Evolutionary conservation across 2,329 filamentous ascomycete species (phyloP), one percentile per base, ranked within the genome.

Genomic region (Stromatinia cepivora): DNA sequence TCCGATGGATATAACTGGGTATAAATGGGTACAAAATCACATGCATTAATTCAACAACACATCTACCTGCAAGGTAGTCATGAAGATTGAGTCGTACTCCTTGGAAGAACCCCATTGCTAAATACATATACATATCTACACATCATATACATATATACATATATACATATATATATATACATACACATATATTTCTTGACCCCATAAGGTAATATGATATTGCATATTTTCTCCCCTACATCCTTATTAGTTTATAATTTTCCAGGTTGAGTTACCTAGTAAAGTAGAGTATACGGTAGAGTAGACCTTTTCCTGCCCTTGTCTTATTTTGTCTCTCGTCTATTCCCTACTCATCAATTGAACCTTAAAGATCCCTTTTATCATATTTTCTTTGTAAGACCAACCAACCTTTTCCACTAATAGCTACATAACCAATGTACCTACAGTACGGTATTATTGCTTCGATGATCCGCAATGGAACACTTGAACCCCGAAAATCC

Each of bases 1-100:
- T 59, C 36, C 34, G n/a, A 45, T 59, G 56, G 56, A 59, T 45
- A 59, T 59, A 45, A 59, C 22, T 59, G 56, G 56, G 36, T 45
- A 59, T 59, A 25, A 58, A 50, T 50, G 39, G 39, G 39, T 15
- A 48, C 9, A 13, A 52, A 58, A 59, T 45, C 56, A 59, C 36
- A 59, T 45, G 56, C 36, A 59, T 45, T 11, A 39, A 11, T 58
- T 25, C 22, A 39, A 25, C 56, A 28, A 39, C 34, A 22, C 36
- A 6, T 36, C 13, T 22, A 4, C 5, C 50, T 28, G 22, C 31
- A n/a, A 13, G 54, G 34, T 34, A n/a, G 11, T n/a, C n/a, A n/a
- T n/a, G 25, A 22, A n/a, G 34, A n/a, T 25, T 28, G 56, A 28
- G 34, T 50, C 46, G 46, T 50, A 50, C 45, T 15, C 13, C 1